A percentile compares a stretch with the other conserved stretches of the same genome.
phyloP scores from a whole-genome alignment of 257 asterid species.

The Osmanthus fragrans region DNA sequence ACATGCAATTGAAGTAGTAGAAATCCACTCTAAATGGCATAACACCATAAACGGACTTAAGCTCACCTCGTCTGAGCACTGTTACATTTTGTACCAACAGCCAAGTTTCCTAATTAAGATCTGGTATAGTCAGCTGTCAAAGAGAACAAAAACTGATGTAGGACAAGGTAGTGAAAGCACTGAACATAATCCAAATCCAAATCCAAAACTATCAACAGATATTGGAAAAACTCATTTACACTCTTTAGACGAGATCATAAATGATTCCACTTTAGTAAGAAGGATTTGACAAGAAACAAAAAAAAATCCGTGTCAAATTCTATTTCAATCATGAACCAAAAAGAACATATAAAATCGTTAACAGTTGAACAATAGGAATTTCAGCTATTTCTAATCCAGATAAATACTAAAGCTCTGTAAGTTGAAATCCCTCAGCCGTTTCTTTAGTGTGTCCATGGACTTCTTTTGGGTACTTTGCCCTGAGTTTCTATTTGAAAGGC shows the following conservation, averaged over 20 bases:
- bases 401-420: slow-evolving; percentile 20
- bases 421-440: slow-evolving; percentile 48
- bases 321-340: not conserved
- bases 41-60: too few relatives aligned
- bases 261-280: not conserved
- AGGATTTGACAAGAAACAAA: not conserved
- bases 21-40: too few relatives aligned
- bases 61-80: too few relatives aligned
- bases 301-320: not conserved
- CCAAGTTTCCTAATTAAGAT: too few relatives aligned
- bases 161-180: too few relatives aligned
- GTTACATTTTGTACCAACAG: too few relatives aligned
- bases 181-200: too few relatives aligned
- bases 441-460: slow-evolving; percentile 49
- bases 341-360: not conserved
- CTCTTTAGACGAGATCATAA: not conserved
- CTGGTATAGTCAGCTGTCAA: too few relatives aligned
- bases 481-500: slow-evolving; percentile 19
- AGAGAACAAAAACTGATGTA: too few relatives aligned
- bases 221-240: too few relatives aligned
- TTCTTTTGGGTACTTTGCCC: slow-evolving; percentile 48
- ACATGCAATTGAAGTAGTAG: too few relatives aligned
- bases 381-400: slow-evolving; percentile 9
- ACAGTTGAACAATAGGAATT: not conserved
- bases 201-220: too few relatives aligned